phyloP scores from a whole-genome alignment of 345 rosid species.

The Geranium brycei region DNA sequence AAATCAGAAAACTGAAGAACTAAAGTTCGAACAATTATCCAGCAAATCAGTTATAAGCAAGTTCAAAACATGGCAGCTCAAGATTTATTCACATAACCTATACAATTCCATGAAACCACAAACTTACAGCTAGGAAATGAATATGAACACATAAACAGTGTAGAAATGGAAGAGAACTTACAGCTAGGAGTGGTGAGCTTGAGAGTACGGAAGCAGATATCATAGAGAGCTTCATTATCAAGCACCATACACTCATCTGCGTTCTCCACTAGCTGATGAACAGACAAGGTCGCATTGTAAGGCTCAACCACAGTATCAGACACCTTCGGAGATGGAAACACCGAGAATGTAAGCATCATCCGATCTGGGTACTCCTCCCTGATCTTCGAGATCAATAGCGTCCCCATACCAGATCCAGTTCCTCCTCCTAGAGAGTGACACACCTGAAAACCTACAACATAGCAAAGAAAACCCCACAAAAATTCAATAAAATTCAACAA shows the following conservation, averaged over 20 bases:
- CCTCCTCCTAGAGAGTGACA: conserved; percentile 18
- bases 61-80: too few relatives aligned
- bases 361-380: conserved; percentile 64
- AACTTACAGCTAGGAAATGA: too few relatives aligned
- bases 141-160: too few relatives aligned
- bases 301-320: conserved; percentile 70
- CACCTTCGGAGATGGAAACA: conserved; percentile 58
- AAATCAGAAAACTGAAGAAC: too few relatives aligned
- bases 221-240: conserved; percentile 34
- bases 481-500: not conserved
- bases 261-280: conserved; percentile 54
- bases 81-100: too few relatives aligned
- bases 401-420: conserved; percentile 60
- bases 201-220: conserved; percentile 54
- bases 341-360: conserved; percentile 69
- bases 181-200: conserved; percentile 55
- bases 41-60: too few relatives aligned
- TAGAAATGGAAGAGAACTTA: conserved; percentile 13
- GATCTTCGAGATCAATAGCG: conserved; percentile 50
- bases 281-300: conserved; percentile 54
- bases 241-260: conserved; percentile 36
- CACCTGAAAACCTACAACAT: conserved; percentile 42
- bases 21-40: too few relatives aligned
- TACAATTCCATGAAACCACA: too few relatives aligned
- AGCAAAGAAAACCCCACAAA: too few relatives aligned